Base-by-base conservation (phyloP, 2,329 filamentous ascomycete species). In the Raffaelea albimanens region DNA sequence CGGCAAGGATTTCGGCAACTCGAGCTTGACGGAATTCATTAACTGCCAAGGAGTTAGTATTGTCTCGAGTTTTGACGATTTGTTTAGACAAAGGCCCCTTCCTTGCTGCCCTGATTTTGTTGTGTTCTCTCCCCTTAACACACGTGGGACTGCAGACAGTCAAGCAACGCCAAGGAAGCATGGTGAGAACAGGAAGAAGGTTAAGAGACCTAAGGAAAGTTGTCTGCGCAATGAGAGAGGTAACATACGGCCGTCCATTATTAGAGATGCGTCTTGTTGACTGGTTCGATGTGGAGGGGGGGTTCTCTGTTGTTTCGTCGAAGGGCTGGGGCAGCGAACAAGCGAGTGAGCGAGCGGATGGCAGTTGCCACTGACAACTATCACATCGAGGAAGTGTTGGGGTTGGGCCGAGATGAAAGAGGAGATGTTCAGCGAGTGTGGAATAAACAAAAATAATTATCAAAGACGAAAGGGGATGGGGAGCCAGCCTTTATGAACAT, bases 1-100 rank as follows among this genome's bases (percentile, higher is more conserved):
- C 79, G 52, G 70, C 66, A 38, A 83, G 71, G 43, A 83, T 63
- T 55, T 83, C 73, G 61, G 76, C 78, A 58, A 83, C 79, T 54
- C 80, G 75, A 47, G 67, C 68, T 55, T 70, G 73, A 55, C 80
- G 72, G 59, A 68, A 76, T 41, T 77, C 70, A 64, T 83, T 83
- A 50, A 80, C 79, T 83, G 56, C 4, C 3, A 21, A 14, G 14
- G 20, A 25, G 22, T 38, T 38, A 16, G 34, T 38, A 38, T 38
- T 38, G 34, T 19, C 34, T 38, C 34, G 14, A 18, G 23, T 41
- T 18, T 38, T n/a, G 18, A 34, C 8, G 8, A 10, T 23, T 16
- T 40, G 4, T 22, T 13, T 25, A 3, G n/a, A n/a, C n/a, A n/a
- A n/a, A n/a, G n/a, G n/a, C n/a, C n/a, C n/a, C n/a, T n/a, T n/a